Conservation (phyloP, 1,284 basidiomycete species). For the Xanthoconium separans region DNA sequence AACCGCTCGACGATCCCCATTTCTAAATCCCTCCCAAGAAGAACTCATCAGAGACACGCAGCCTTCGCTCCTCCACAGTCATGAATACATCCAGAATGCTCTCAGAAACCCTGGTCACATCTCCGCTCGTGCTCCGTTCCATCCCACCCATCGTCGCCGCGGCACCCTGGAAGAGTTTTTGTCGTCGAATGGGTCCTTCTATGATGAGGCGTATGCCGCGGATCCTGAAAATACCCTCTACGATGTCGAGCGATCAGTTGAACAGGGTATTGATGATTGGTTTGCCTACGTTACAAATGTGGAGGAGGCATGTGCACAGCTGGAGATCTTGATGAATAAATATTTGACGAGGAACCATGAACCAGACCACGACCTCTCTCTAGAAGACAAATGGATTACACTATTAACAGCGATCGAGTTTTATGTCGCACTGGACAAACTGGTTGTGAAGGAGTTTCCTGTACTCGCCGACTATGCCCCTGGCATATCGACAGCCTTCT, state of each 20-base stretch:
- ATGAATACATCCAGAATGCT: neutral
- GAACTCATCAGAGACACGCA: conserved; percentile 28
- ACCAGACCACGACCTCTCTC: neutral
- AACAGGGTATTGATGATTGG: neutral
- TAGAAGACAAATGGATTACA: neutral
- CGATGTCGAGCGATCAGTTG: conserved; percentile 34
- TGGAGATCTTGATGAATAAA: neutral
- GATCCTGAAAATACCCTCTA: conserved; percentile 24
- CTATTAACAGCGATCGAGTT: too few relatives aligned
- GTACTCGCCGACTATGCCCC: too few relatives aligned
- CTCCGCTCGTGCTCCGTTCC: conserved; percentile 7
- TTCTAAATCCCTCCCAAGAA: conserved; percentile 23
- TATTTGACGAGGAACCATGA: neutral
- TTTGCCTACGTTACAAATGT: neutral
- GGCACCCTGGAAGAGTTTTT: conserved; percentile 19
- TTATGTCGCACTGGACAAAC: too few relatives aligned
- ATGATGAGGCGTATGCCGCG: neutral
- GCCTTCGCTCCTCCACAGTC: conserved; percentile 21
- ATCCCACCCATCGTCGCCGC: neutral
- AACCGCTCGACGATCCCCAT: conserved; percentile 2
- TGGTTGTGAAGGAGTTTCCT: too few relatives aligned
- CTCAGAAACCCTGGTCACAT: neutral
- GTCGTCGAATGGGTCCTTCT: conserved; percentile 10
- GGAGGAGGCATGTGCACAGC: neutral
- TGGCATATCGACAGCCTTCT: neutral